Conservation (phyloP, 2,329 filamentous ascomycete genomes). For the Monilinia laxa region DNA sequence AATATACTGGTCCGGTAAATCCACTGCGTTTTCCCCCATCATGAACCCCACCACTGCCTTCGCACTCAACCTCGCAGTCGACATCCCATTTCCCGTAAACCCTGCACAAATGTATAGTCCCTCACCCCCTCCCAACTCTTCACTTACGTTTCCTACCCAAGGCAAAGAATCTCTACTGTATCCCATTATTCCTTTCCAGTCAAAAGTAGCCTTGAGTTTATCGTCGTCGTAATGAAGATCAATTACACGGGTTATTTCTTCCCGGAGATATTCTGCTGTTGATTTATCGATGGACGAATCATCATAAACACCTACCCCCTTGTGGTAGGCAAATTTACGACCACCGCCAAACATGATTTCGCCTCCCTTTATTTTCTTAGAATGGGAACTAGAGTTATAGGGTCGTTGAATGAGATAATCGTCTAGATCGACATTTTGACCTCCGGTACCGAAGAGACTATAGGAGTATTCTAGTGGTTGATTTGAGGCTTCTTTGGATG, state of each 20-base stretch:
- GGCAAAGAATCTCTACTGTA: constrained; percentile 66
- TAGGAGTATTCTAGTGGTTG: constrained; percentile 44
- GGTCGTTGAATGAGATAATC: constrained; percentile 75
- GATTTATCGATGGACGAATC: constrained; percentile 58
- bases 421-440: constrained; percentile 52
- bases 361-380: constrained; percentile 42
- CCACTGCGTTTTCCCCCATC: constrained; percentile 44
- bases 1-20: constrained; percentile 47
- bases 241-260: constrained; percentile 33
- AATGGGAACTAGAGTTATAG: constrained; percentile 40
- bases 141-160: constrained; percentile 69
- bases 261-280: constrained; percentile 37
- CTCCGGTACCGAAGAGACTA: constrained; percentile 55
- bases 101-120: constrained; percentile 65
- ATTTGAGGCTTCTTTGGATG: constrained; percentile 19
- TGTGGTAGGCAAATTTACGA: constrained; percentile 53
- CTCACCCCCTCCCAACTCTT: constrained; percentile 48
- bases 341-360: constrained; percentile 73
- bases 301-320: constrained; percentile 57
- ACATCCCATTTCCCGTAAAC: constrained; percentile 77
- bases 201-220: constrained; percentile 48
- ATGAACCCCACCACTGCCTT: constrained; percentile 64
- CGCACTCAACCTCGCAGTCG: constrained; percentile 65
- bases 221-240: constrained; percentile 40
- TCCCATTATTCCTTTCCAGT: constrained; percentile 81